A percentile compares a stretch with the other conserved stretches of the same genome.
phyloP scores from a whole-genome alignment of 78 protist genomes.

The Dictyostelium purpureum region DNA sequence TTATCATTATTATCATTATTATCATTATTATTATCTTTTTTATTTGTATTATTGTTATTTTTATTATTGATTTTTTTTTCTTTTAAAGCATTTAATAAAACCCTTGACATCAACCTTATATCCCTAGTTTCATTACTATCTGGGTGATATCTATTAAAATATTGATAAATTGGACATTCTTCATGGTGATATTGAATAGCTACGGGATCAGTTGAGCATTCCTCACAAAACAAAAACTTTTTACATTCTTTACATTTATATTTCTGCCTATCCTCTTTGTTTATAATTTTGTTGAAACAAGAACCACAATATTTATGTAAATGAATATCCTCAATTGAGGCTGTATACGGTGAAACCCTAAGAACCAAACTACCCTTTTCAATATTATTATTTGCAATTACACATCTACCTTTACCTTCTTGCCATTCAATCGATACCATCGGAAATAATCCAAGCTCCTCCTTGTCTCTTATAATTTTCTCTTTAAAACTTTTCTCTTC shows the following conservation, averaged over 20 bases:
- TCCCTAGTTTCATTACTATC: constrained; percentile 6
- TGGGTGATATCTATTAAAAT: not conserved
- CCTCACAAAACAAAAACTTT: not conserved
- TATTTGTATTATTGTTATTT: too few relatives aligned
- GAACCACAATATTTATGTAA: not conserved
- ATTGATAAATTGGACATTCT: not conserved
- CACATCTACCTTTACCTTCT: not conserved
- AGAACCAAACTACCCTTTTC: not conserved
- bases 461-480: not conserved
- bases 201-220: not conserved
- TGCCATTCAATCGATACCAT: not conserved
- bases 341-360: constrained; percentile 14
- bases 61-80: too few relatives aligned
- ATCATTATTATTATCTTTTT: too few relatives aligned
- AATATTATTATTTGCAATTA: not conserved
- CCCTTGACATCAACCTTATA: constrained; percentile 13
- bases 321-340: not conserved
- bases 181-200: not conserved
- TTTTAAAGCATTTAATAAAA: not conserved
- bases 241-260: constrained; percentile 3
- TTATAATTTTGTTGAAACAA: not conserved
- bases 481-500: not conserved
- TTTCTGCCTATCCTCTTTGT: not conserved
- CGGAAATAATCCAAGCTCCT: constrained; percentile 12
- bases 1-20: too few relatives aligned